A percentile compares a stretch with the other conserved stretches of the same genome.
phyloP scores from a whole-genome alignment of 2,329 filamentous ascomycete species.

The Fusarium liriodendri region DNA sequence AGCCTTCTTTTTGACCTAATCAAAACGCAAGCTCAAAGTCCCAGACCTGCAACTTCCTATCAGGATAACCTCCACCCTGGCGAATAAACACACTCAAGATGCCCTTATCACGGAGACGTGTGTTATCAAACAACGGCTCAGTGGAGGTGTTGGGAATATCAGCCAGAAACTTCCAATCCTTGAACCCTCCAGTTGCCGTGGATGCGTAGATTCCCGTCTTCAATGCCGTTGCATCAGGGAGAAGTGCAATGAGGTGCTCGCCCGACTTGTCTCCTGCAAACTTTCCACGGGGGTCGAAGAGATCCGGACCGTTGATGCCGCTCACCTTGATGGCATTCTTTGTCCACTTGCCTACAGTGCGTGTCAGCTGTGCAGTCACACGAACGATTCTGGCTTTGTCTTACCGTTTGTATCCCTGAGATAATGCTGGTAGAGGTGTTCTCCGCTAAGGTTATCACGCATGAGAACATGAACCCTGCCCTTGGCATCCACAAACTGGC shows the following conservation, averaged over 20 bases:
- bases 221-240: conserved; percentile 5
- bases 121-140: conserved; percentile 24
- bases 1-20: not conserved
- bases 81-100: conserved; percentile 24
- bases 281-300: conserved; percentile 30
- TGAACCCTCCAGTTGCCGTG: conserved; percentile 8
- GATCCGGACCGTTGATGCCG: conserved; percentile 23
- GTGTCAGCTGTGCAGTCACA: rapidly evolving
- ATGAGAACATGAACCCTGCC: conserved; percentile 28
- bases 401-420: conserved; percentile 9
- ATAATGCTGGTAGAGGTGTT: conserved; percentile 28
- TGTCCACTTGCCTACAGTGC: conserved; percentile 4
- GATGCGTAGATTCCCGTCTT: conserved; percentile 17
- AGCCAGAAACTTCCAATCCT: conserved; percentile 16
- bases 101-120: conserved; percentile 6
- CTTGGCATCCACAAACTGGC: conserved; percentile 21
- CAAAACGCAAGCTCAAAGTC: conserved; percentile 28
- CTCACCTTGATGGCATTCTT: conserved; percentile 25
- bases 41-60: conserved; percentile 31
- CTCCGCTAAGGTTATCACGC: conserved; percentile 21
- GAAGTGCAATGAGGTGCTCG: conserved; percentile 19
- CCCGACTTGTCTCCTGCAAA: conserved; percentile 23
- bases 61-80: conserved; percentile 15
- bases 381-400: rapidly evolving
- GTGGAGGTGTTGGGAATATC: conserved; percentile 28